These are phyloP conservation scores for Inonotus hispidus DNA, from an alignment of 1,284 basidiomycete genomes.

Conservation along the genomic window DNA sequence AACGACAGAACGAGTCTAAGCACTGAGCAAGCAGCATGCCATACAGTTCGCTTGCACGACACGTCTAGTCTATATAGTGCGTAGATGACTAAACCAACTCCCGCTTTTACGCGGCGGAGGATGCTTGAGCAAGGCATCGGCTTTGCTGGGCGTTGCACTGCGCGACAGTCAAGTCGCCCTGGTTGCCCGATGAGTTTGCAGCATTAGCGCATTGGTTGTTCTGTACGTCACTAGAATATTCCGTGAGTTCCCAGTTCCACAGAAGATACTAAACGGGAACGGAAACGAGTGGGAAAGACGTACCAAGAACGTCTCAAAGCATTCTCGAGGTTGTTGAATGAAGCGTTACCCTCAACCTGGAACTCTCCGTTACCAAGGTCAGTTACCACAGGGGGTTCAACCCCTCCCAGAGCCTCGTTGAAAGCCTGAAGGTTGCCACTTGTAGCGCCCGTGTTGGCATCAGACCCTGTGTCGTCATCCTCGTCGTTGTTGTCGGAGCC, in stretches of 20 bases:
- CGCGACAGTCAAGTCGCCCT: conserved; percentile 38
- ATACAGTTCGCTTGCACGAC: not conserved
- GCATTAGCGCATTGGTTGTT: conserved; percentile 49
- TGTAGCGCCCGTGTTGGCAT: conserved; percentile 23
- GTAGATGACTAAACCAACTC: not conserved
- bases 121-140: conserved; percentile 33
- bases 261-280: not conserved
- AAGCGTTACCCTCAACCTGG: conserved; percentile 40
- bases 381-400: conserved; percentile 41
- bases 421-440: conserved; percentile 51
- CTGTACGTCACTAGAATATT: conserved; percentile 40
- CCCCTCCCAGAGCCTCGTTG: conserved; percentile 43
- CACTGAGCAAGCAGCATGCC: not conserved
- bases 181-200: conserved; percentile 34
- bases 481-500: conserved; percentile 14
- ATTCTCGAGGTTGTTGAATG: conserved; percentile 45
- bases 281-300: not conserved
- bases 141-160: conserved; percentile 48
- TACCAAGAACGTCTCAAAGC: conserved; percentile 50
- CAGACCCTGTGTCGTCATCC: conserved; percentile 22
- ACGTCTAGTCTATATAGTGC: not conserved
- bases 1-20: not conserved
- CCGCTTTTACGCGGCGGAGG: not conserved
- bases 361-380: conserved; percentile 41
- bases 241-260: no score